Base-by-base conservation (phyloP, 306 rosid genomes). In the Acacia melanoxylon region DNA sequence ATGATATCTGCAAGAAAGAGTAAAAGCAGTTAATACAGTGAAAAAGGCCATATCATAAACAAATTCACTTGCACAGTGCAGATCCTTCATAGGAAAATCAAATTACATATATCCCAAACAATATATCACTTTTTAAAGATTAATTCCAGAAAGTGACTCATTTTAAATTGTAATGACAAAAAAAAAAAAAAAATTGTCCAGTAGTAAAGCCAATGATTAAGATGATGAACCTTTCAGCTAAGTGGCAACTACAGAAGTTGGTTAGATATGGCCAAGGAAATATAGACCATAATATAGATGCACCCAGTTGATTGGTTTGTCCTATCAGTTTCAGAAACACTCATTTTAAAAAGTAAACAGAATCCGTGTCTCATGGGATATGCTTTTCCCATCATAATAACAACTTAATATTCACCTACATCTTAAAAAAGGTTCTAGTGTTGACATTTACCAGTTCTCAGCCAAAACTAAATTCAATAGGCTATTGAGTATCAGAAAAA, bases 1-100 rank as follows among this genome's bases (percentile, higher is more conserved):
- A 95, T 95, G 72, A 95, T n/a, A 90, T 95, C 99, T 95, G 98
- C 94, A 79, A 44, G 42, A 15, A 37, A 74, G 52, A 37, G 46
- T 10, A 77, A 82, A 52, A 58, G 74, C 62, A 66, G 81, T 79
- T 65, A 90, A 49, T 14, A 51, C 35, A 42, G 67, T 22, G 9
- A 29, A 71, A 16, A 19, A 35, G 29, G 12, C 13, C 41, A 83
- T 13, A 2, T 10, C 11, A 68, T 58, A 45, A 72, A 80, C 72
- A 19, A 25, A 25, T 27, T 27, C 27, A 54, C 24, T 75, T 56
- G 74, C 52, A 59, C 25, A 40, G 49, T 8, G 58, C 29, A 24
- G 20, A 63, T 27, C 52, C 63, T 51, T 48, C 10, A 20, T 48
- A 61, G 27, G 41, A 71, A 42, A 72, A 52, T 16, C 19, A 72